Evolutionary conservation across 208 protist genomes (phyloP), one percentile per base, ranked within the genome.

Genomic region (Trypanosoma cruzi): DNA sequence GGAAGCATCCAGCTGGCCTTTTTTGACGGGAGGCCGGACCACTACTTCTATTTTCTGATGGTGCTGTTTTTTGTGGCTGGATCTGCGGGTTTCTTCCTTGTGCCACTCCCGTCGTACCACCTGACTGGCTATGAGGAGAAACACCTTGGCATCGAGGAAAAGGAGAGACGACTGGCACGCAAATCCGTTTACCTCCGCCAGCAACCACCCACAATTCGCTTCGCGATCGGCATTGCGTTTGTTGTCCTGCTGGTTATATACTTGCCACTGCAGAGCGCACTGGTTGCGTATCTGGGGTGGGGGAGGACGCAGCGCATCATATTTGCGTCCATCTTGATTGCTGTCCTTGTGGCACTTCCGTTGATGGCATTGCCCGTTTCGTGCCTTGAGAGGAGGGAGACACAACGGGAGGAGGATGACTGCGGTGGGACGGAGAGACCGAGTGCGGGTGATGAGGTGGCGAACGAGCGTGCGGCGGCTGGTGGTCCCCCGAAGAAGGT

Each of bases 31-130:
- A 59, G 78, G 65, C 77, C 79, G 46, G 69, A 54, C 20, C 64
- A 68, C 1, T 91, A 92, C 48, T 92, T 92, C 42, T 88, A 84
- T 58, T 86, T 86, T 56, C 60, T 90, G 46, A 72, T 82, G 10
- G 63, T 69, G 0, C 80, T 80, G 52, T 75, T 78, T 26, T 67
- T 56, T 29, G 36, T 81, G 29, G 66, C 84, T 14, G 86, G 84
- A 2, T 8, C 85, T 6, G 29, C 87, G 14, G 77, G 68, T 48
- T 63, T 78, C 6, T 48, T 89, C 0, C 82, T 92, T 46, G 73
- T 94, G 8, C 67, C 81, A 37, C 81, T 82, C 3, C 86, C 89
- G 7, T 82, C 85, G 0, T 95, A 91, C 62, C 73, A 89, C 2
- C 56, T 95, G n/a, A 89, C 89, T 2, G 79, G 67, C 16, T 82